A percentile compares a stretch with the other conserved stretches of the same genome.
Conservation (phyloP, 495 filamentous ascomycete genomes). For the Lichina pygmaea region DNA sequence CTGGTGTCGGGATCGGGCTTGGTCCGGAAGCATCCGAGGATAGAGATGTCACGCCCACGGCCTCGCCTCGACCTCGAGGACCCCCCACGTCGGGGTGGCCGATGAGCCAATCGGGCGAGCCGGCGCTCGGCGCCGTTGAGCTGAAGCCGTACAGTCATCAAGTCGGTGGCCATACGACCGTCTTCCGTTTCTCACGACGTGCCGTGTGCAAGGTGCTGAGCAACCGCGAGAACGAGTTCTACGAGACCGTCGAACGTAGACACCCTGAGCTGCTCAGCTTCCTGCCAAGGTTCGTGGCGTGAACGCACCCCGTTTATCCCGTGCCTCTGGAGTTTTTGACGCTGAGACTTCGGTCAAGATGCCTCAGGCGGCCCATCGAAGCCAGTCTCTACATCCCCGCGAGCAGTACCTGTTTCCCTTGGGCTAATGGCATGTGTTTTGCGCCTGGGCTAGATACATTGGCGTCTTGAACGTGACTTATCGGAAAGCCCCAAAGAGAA, state of each 20-base stretch:
- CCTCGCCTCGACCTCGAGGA: conserved; percentile 15
- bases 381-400: no score
- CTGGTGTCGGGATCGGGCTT: conserved; percentile 20
- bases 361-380: background rate
- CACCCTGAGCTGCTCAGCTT: conserved; percentile 79
- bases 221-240: conserved; percentile 93
- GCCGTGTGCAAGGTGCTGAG: conserved; percentile 96
- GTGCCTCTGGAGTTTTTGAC: conserved; percentile 8
- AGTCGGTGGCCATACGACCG: conserved; percentile 83
- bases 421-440: no score
- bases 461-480: conserved; percentile 94
- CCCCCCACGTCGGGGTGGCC: conserved; percentile 1
- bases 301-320: conserved; percentile 4
- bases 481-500: conserved; percentile 50
- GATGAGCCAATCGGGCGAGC: conserved; percentile 4
- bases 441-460: conserved; percentile 40
- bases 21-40: conserved; percentile 22
- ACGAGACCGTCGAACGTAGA: conserved; percentile 73
- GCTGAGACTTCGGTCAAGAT: conserved; percentile 14
- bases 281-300: conserved; percentile 52
- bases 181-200: conserved; percentile 82
- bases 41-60: conserved; percentile 30
- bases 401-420: no score
- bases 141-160: conserved; percentile 93
- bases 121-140: conserved; percentile 72